Conservation (phyloP, 1,139 yeast species). For the Zygotorulaspora mrakii region DNA sequence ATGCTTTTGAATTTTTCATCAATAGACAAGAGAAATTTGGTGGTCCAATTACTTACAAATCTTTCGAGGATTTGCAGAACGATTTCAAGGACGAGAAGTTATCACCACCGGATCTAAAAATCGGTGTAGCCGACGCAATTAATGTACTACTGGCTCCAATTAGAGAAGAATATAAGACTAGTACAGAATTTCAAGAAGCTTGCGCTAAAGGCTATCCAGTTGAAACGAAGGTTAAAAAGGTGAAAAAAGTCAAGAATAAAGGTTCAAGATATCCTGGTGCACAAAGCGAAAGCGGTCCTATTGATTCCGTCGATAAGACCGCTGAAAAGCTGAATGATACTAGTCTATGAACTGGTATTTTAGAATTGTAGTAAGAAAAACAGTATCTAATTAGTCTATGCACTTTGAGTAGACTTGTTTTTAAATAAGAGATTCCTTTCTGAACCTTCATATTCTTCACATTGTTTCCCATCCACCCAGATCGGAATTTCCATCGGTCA, state of each 20-base stretch:
- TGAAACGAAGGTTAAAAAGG: slow-evolving; percentile 57
- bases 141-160: slow-evolving; percentile 80
- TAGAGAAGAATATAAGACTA: slow-evolving; percentile 59
- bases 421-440: too few species aligned
- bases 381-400: not conserved
- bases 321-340: slow-evolving; percentile 39
- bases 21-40: slow-evolving; percentile 97
- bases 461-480: slow-evolving; percentile 96
- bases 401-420: too few species aligned
- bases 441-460: slow-evolving; percentile 34
- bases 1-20: slow-evolving; percentile 60
- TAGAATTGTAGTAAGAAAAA: not conserved
- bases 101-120: slow-evolving; percentile 89
- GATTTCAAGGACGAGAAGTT: slow-evolving; percentile 71
- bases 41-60: slow-evolving; percentile 73
- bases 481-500: slow-evolving; percentile 72
- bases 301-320: slow-evolving; percentile 31
- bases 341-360: slow-evolving; percentile 21
- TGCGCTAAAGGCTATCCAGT: slow-evolving; percentile 81
- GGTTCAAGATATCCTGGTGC: slow-evolving; percentile 80
- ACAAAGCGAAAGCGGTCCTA: slow-evolving; percentile 10
- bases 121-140: slow-evolving; percentile 84
- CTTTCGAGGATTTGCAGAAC: slow-evolving; percentile 64
- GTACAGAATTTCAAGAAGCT: slow-evolving; percentile 71
- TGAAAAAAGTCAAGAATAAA: slow-evolving; percentile 75